Conservation (phyloP, 2,329 filamentous ascomycete species). For the Pseudogymnoascus sp. region DNA sequence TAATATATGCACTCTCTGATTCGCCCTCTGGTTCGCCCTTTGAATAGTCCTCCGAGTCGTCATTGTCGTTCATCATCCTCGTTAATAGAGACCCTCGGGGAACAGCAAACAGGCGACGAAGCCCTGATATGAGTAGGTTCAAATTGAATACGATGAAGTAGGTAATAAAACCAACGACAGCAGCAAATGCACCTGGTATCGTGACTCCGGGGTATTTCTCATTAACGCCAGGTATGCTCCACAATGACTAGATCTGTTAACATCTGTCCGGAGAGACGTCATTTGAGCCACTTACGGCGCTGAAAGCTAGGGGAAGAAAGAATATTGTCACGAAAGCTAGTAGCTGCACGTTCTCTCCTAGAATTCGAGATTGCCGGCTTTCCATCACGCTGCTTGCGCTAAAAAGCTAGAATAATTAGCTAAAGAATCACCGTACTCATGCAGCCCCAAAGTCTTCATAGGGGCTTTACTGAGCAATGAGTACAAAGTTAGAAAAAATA, state of each 20-base stretch:
- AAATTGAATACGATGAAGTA: conserved; percentile 17
- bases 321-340: conserved; percentile 36
- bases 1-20: neutral
- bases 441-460: neutral
- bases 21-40: neutral
- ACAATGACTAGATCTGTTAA: conserved; percentile 13
- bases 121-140: neutral
- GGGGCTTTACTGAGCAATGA: neutral
- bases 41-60: neutral
- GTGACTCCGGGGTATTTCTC: neutral
- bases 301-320: conserved; percentile 32
- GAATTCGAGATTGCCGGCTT: conserved; percentile 25
- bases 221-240: conserved; percentile 10
- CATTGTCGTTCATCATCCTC: neutral
- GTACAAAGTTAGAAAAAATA: neutral
- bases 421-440: neutral
- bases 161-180: conserved; percentile 11
- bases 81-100: neutral
- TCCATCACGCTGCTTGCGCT: conserved; percentile 26
- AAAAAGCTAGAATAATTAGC: conserved; percentile 17
- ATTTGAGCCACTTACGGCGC: conserved; percentile 15
- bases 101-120: neutral
- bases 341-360: conserved; percentile 32
- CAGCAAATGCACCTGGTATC: conserved; percentile 8
- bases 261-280: neutral